Percentiles rank a stretch among this genome's conserved stretches.
These are phyloP conservation scores for Sphaerulina populicola DNA, from an alignment of 2,329 filamentous ascomycete genomes.

Conservation along the genomic window DNA sequence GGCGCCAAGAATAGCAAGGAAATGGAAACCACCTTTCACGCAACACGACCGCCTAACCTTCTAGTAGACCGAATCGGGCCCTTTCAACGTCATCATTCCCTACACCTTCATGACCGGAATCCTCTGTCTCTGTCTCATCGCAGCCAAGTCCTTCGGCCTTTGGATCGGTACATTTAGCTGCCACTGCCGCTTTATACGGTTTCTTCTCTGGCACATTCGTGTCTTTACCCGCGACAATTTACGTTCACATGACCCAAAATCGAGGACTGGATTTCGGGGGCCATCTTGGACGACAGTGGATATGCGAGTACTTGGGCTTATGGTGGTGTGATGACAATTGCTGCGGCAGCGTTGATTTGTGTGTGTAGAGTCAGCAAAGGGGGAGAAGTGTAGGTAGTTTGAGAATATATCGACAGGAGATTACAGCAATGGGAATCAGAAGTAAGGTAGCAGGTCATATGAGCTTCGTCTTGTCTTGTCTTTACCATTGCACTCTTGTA, in stretches of 20 bases:
- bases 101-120: constrained; percentile 36
- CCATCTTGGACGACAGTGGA: constrained; percentile 42
- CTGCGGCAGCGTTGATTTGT: constrained; percentile 22
- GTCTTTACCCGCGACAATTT: constrained; percentile 40
- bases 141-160: constrained; percentile 30
- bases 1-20: background rate
- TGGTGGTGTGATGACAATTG: constrained; percentile 33
- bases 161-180: constrained; percentile 36
- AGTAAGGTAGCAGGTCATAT: background rate
- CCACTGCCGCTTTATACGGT: constrained; percentile 40
- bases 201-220: constrained; percentile 45
- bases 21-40: constrained; percentile 4
- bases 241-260: constrained; percentile 38
- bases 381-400: constrained; percentile 18
- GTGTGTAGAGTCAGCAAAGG: constrained; percentile 26
- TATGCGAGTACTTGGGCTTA: constrained; percentile 40
- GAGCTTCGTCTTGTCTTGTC: too few relatives aligned
- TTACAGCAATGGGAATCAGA: background rate
- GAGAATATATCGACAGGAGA: constrained; percentile 5
- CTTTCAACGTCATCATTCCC: constrained; percentile 42
- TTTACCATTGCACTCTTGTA: too few relatives aligned
- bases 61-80: constrained; percentile 41
- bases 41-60: constrained; percentile 34
- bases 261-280: constrained; percentile 46
- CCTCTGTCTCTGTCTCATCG: constrained; percentile 38